These are phyloP conservation scores for Rosa multiflora DNA, from an alignment of 306 rosid species.

Conservation along the genomic window DNA sequence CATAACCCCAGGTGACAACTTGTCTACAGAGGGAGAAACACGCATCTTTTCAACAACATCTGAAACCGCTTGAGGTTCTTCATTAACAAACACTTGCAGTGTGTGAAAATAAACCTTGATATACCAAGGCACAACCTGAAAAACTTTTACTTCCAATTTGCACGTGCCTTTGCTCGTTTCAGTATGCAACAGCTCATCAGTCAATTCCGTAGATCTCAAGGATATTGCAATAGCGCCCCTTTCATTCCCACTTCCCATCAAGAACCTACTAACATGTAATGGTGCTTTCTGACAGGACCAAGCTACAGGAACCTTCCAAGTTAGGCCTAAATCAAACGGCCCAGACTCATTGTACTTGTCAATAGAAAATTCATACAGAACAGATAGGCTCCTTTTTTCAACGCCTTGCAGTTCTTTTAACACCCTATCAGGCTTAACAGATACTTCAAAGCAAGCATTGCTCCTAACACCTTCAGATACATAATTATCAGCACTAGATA, in stretches of 20 bases:
- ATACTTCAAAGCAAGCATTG: conserved; percentile 65
- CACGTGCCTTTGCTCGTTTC: conserved; percentile 47
- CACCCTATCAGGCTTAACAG: conserved; percentile 61
- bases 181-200: conserved; percentile 32
- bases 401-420: conserved; percentile 47
- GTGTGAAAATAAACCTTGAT: conserved; percentile 89
- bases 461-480: conserved; percentile 42
- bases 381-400: conserved; percentile 38
- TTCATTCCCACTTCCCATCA: conserved; percentile 93
- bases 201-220: conserved; percentile 62
- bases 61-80: conserved; percentile 40
- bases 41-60: conserved; percentile 67
- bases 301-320: conserved; percentile 71
- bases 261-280: conserved; percentile 74
- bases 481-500: conserved; percentile 28
- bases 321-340: conserved; percentile 76
- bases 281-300: conserved; percentile 83
- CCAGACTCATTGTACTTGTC: conserved; percentile 42
- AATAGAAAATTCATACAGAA: conserved; percentile 63
- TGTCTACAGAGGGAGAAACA: conserved; percentile 94
- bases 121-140: conserved; percentile 99
- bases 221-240: conserved; percentile 93
- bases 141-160: conserved; percentile 67
- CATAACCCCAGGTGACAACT: conserved; percentile 82
- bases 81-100: conserved; percentile 63